Base-by-base conservation (phyloP, 176 grass and related monocot genomes). In the Oryza coarctata region DNA sequence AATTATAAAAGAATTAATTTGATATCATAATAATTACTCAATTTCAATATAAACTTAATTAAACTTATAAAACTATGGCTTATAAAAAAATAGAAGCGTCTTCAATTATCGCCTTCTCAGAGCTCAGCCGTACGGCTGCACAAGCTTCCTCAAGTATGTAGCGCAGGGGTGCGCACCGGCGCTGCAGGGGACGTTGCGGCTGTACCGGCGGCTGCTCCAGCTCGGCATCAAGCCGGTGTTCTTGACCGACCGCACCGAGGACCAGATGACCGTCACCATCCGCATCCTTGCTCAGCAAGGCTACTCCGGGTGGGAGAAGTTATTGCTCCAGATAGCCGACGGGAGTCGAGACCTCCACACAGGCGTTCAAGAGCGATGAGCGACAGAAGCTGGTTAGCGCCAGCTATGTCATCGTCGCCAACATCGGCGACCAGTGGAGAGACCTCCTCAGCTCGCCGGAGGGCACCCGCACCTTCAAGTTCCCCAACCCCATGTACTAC, bases 401-500 rank as follows among this genome's bases (percentile, higher is more conserved):
- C 1, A 85, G 91, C 0, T 88, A 60, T 2, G 15, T 73, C 15
- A 93, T 93, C 39, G 55, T 87, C 5, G 88, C 81, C 23, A 87
- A 76, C 85, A 87, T 87, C 8, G 91, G 88, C 0, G 91, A 93
- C 79, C 91, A 93, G 63, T 93, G 88, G 91, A 88, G 85, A 47
- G 91, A 90, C 41, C 41, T 93, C 72, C 61, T 90, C 32, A 81
- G 85, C 38, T 13, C 2, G 39, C 81, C 81, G 0, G 78, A 89
- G 78, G 84, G 79, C 0, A 49, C 7, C 0, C 81, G 91, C 26
- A 88, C 91, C 25, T 90, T 93, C 80, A 90, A 93, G 75, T 72
- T 85, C 12, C 91, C 91, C 0, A 80, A 90, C 77, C 87, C 91
- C 0, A 17, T 90, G 25, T 93, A 93, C 72, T 93, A 81, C 29